Percentiles rank a stretch among this genome's conserved stretches.
Evolutionary conservation across 163 green algal genomes (phyloP).

Genomic region (Chlorella variabilis): DNA sequence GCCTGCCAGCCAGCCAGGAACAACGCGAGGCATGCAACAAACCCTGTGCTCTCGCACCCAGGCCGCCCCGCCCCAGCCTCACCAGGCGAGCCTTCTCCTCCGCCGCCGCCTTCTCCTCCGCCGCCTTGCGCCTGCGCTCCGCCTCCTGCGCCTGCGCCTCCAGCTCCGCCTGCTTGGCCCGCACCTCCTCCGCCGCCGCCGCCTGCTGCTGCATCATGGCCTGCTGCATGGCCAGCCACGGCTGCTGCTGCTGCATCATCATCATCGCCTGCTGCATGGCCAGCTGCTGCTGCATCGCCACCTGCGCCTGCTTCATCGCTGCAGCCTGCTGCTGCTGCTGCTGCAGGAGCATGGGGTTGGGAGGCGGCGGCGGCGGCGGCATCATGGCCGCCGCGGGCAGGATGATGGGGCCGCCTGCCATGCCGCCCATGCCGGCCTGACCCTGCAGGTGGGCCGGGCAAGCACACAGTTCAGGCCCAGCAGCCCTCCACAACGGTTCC

Average conservation of each 20-base stretch:
- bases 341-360: neutral
- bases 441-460: neutral
- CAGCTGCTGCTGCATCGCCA: constrained; percentile 17
- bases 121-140: constrained; percentile 12
- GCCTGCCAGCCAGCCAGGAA: too few relatives aligned
- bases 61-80: neutral
- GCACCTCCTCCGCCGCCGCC: neutral
- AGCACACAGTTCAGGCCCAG: neutral
- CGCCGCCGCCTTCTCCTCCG: neutral
- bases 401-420: neutral
- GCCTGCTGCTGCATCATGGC: constrained; percentile 7
- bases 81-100: constrained; percentile 23
- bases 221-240: constrained; percentile 16
- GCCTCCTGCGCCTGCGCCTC: neutral
- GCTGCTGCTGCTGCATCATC: constrained; percentile 25
- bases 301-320: constrained; percentile 11
- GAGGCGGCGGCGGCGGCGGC: neutral
- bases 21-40: too few relatives aligned
- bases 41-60: neutral
- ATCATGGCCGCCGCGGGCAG: neutral
- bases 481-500: neutral
- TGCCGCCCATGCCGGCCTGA: neutral
- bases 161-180: constrained; percentile 26
- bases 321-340: constrained; percentile 5
- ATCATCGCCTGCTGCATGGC: constrained; percentile 23